A percentile compares a stretch with the other conserved stretches of the same genome.
phyloP scores from a whole-genome alignment of 306 rosid genomes.

The Datisca glomerata region DNA sequence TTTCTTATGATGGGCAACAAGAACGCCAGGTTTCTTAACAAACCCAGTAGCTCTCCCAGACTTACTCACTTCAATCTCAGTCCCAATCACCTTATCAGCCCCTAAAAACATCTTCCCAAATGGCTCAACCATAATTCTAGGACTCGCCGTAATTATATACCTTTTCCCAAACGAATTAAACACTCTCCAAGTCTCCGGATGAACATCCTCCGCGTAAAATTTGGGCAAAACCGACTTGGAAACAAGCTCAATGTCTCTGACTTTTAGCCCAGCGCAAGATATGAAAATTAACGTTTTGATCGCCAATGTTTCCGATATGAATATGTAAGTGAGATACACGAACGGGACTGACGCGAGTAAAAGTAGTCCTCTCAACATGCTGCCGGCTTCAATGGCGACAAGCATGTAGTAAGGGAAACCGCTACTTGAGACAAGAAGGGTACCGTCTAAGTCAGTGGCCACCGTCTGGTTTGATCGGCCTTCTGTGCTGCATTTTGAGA shows the following conservation, averaged over 20 bases:
- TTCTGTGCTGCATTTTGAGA: conserved; percentile 49
- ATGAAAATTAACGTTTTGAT: conserved; percentile 50
- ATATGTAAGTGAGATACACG: conserved; percentile 47
- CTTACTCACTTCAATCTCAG: conserved; percentile 43
- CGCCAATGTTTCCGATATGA: conserved; percentile 50
- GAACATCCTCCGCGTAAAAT: conserved; percentile 74
- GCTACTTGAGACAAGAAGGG: conserved; percentile 45
- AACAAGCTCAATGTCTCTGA: conserved; percentile 55
- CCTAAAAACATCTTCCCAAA: conserved; percentile 58
- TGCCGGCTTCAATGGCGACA: conserved; percentile 81
- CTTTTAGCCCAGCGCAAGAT: conserved; percentile 44
- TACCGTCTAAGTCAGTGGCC: conserved; percentile 79
- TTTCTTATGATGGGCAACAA: conserved; percentile 65
- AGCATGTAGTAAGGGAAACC: conserved; percentile 95
- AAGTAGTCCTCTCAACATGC: conserved; percentile 44
- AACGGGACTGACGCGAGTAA: conserved; percentile 49
- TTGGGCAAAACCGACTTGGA: conserved; percentile 62
- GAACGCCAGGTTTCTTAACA: conserved; percentile 63
- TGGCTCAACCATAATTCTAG: conserved; percentile 76
- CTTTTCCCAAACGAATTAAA: conserved; percentile 75
- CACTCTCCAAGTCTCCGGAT: conserved; percentile 60
- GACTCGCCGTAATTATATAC: conserved; percentile 62
- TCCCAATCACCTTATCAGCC: conserved; percentile 73
- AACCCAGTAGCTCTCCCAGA: conserved; percentile 71
- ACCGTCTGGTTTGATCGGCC: conserved; percentile 60